A percentile compares a stretch with the other conserved stretches of the same genome.
phyloP scores from a whole-genome alignment of 768 basidiomycete species.

The Mycena floridula region DNA sequence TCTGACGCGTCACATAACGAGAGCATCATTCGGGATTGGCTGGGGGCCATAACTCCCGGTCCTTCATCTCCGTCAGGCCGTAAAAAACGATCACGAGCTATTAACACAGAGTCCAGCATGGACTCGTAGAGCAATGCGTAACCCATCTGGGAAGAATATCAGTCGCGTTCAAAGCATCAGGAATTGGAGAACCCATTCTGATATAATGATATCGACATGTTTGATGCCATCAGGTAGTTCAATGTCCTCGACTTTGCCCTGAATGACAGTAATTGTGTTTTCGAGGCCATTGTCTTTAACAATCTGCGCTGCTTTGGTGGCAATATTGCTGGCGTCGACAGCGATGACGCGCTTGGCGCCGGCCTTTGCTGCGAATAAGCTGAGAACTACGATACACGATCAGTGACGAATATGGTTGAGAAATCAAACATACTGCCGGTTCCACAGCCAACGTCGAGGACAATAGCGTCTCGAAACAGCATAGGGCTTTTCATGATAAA shows the following conservation, averaged over 20 bases:
- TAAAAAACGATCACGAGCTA: constrained; percentile 84
- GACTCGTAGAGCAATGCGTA: constrained; percentile 90
- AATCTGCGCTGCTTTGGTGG: constrained; percentile 69
- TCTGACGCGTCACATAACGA: constrained; percentile 73
- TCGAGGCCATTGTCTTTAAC: constrained; percentile 71
- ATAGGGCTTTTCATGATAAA: constrained; percentile 82
- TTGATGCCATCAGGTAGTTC: constrained; percentile 61
- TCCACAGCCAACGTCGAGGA: constrained; percentile 95
- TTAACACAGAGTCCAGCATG: constrained; percentile 94
- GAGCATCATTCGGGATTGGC: constrained; percentile 83
- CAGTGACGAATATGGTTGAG: too few relatives aligned
- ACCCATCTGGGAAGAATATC: too few relatives aligned
- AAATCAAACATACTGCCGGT: too few relatives aligned
- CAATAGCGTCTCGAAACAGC: constrained; percentile 78
- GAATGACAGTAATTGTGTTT: constrained; percentile 78
- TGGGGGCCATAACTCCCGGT: constrained; percentile 92
- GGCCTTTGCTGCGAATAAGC: constrained; percentile 82
- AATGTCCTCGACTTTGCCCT: constrained; percentile 89
- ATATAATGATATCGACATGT: constrained; percentile 90
- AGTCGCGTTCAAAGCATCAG: too few relatives aligned
- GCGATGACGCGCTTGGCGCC: constrained; percentile 90
- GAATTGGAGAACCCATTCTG: too few relatives aligned
- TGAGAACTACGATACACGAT: too few relatives aligned
- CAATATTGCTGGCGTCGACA: constrained; percentile 85
- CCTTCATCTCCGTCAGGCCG: constrained; percentile 37